Conservation (phyloP, 2,329 filamentous ascomycete species). For the Thielaviopsis ethacetica region DNA sequence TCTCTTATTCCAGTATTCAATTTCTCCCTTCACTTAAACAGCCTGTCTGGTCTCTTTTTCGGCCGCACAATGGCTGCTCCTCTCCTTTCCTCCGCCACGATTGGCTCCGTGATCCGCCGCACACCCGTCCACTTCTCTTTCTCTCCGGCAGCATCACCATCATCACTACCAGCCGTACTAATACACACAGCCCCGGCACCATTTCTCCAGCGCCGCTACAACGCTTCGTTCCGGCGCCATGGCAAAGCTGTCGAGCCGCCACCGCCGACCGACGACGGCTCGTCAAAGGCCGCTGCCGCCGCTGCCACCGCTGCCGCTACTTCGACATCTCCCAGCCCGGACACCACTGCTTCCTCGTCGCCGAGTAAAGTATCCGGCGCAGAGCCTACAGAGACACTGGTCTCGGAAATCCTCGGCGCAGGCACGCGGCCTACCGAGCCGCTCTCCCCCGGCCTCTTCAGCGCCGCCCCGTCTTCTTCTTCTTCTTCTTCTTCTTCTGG, state of each 20-base stretch:
- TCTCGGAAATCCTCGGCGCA: conserved; percentile 1
- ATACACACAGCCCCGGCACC: background rate
- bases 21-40: too few species aligned
- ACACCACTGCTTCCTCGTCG: too few species aligned
- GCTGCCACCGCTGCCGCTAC: too few species aligned
- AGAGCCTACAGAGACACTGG: background rate
- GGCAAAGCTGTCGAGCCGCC: conserved; percentile 13
- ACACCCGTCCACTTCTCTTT: too few species aligned
- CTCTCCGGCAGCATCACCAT: too few species aligned
- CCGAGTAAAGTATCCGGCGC: background rate
- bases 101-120: too few species aligned
- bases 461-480: background rate
- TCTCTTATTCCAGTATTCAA: too few species aligned
- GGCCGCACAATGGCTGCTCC: too few species aligned
- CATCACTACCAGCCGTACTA: background rate
- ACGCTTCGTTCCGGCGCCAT: conserved; percentile 9
- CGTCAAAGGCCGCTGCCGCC: background rate
- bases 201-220: background rate
- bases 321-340: too few species aligned
- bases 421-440: background rate
- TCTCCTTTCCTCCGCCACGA: too few species aligned
- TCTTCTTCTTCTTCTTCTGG: too few species aligned
- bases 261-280: background rate
- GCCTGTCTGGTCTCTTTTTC: too few species aligned
- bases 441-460: background rate